Conservation (phyloP, 371 early-diverging fungal species). For the Funneliformis caledonium region DNA sequence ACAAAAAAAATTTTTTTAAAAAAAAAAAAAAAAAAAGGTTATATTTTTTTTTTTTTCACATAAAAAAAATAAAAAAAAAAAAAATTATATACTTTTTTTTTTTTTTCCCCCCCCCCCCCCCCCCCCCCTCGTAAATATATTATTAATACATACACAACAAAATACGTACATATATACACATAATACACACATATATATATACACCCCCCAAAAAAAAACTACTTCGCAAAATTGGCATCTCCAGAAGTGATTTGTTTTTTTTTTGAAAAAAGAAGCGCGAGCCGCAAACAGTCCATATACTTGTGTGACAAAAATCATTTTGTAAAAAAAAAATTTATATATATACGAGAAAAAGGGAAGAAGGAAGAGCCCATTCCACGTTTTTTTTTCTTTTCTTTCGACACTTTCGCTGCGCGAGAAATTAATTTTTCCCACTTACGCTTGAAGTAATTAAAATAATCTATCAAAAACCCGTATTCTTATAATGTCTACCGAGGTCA, state of each 20-base stretch:
- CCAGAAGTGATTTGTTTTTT: neutral
- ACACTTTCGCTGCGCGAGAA: slow-evolving; percentile 15
- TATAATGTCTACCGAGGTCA: slow-evolving; percentile 15
- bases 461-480: neutral
- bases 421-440: neutral
- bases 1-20: too few species aligned
- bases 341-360: too few species aligned
- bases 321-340: neutral
- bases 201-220: too few species aligned
- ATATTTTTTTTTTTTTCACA: too few species aligned
- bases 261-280: neutral
- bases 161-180: too few species aligned
- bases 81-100: too few species aligned
- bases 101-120: too few species aligned
- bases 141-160: too few species aligned
- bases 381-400: neutral
- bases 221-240: neutral
- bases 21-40: too few species aligned
- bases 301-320: neutral
- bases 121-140: too few species aligned
- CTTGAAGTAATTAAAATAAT: neutral
- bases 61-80: too few species aligned
- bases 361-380: neutral
- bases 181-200: too few species aligned
- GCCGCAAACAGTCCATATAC: neutral